Percentiles rank a stretch among this genome's conserved stretches.
These are phyloP conservation scores for Gryganskiella cystojenkinii DNA, from an alignment of 192 early-diverging fungal genomes.

Conservation along the genomic window DNA sequence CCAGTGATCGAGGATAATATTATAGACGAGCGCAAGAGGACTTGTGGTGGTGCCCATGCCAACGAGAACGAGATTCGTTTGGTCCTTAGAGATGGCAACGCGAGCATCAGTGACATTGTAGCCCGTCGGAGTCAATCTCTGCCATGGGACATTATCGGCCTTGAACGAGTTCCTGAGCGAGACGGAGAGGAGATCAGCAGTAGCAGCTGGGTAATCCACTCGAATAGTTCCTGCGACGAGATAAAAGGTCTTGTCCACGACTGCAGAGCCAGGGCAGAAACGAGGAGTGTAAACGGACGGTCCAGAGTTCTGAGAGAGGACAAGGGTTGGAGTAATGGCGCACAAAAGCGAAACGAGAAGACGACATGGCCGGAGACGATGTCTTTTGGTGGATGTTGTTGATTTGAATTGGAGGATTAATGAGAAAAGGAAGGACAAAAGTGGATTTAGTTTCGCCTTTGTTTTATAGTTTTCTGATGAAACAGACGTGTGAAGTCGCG, in stretches of 20 bases:
- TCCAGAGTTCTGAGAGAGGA: neutral
- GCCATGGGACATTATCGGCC: neutral
- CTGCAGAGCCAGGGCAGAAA: conserved; percentile 14
- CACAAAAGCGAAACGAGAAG: neutral
- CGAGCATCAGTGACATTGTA: neutral
- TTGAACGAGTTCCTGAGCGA: conserved; percentile 12
- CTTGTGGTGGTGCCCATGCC: conserved; percentile 5
- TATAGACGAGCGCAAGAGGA: conserved; percentile 16
- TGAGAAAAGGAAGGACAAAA: no score
- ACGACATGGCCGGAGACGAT: neutral
- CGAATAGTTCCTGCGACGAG: conserved; percentile 17
- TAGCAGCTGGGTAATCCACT: neutral
- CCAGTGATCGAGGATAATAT: conserved; percentile 17
- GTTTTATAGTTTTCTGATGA: no score
- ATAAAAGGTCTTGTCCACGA: conserved; percentile 31
- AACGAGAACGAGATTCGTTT: conserved; percentile 12
- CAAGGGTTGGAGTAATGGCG: neutral
- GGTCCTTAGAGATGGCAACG: conserved; percentile 8
- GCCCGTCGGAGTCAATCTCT: neutral
- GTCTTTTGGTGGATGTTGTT: no score
- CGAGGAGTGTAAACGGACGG: conserved; percentile 18
- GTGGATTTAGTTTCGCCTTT: no score
- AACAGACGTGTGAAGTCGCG: no score
- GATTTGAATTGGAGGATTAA: no score
- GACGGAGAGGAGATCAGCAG: conserved; percentile 18